phyloP scores from a whole-genome alignment of 1,139 yeast species.

The Blastobotrys apis region DNA sequence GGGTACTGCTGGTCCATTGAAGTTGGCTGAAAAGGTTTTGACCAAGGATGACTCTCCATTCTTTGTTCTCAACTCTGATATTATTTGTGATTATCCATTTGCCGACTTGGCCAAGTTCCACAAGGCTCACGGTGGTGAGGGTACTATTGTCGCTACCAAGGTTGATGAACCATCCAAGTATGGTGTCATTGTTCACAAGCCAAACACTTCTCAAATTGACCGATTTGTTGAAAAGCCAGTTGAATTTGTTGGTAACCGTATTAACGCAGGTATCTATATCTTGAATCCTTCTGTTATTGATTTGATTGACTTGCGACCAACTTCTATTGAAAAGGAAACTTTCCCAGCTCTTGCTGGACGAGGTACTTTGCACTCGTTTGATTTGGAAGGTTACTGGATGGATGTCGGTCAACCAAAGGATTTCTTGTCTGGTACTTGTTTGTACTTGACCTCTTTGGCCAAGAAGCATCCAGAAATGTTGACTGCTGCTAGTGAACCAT shows the following conservation, averaged over 20 bases:
- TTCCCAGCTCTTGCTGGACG: slow-evolving; percentile 93
- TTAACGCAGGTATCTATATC: slow-evolving; percentile 95
- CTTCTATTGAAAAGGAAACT: slow-evolving; percentile 98
- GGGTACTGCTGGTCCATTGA: slow-evolving; percentile 99
- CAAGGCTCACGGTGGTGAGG: slow-evolving; percentile 92
- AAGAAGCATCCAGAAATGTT: slow-evolving; percentile 74
- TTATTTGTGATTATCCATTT: slow-evolving; percentile 98
- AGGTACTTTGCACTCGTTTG: slow-evolving; percentile 88
- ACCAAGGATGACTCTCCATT: slow-evolving; percentile 95
- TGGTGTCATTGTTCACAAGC: slow-evolving; percentile 98
- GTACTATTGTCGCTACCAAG: slow-evolving; percentile 98
- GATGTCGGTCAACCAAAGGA: slow-evolving; percentile 99
- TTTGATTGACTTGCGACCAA: slow-evolving; percentile 95
- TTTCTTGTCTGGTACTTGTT: slow-evolving; percentile 92
- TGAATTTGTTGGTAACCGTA: slow-evolving; percentile 91
- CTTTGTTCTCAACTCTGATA: slow-evolving; percentile 97
- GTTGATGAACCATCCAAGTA: slow-evolving; percentile 99
- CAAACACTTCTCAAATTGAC: slow-evolving; percentile 89
- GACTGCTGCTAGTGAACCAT: slow-evolving; percentile 56
- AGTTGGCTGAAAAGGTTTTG: slow-evolving; percentile 90
- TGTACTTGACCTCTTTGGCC: slow-evolving; percentile 82
- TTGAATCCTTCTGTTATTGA: slow-evolving; percentile 96
- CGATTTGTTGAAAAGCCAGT: slow-evolving; percentile 99
- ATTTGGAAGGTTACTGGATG: slow-evolving; percentile 99
- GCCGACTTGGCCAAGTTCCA: slow-evolving; percentile 89